Evolutionary conservation across 371 early-diverging fungal species (phyloP).

Genomic region (Choanephora cucurbitarum): DNA sequence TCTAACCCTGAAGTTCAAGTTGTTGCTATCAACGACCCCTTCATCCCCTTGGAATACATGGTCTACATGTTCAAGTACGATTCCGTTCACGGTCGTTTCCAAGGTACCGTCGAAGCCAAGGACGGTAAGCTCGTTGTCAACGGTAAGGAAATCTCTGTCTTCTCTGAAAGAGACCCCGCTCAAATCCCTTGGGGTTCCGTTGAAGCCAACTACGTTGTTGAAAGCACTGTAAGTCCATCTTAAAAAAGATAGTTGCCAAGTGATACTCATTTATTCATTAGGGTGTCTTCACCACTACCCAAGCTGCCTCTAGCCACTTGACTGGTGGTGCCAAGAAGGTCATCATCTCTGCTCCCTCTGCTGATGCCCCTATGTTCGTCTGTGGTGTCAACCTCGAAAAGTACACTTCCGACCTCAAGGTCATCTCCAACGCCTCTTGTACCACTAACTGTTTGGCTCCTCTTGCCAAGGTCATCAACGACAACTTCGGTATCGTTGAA

Average conservation of each 20-base stretch:
- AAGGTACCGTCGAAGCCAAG: slow-evolving; percentile 76
- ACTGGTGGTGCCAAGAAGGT: slow-evolving; percentile 95
- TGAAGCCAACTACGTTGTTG: slow-evolving; percentile 81
- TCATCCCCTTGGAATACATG: slow-evolving; percentile 96
- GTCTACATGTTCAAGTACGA: slow-evolving; percentile 98
- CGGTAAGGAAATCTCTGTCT: slow-evolving; percentile 80
- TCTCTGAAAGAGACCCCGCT: slow-evolving; percentile 72
- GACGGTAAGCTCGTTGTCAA: slow-evolving; percentile 86
- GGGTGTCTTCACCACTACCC: slow-evolving; percentile 93
- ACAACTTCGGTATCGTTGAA: slow-evolving; percentile 90
- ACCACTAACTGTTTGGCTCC: slow-evolving; percentile 99
- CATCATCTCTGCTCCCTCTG: slow-evolving; percentile 98
- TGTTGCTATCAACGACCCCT: slow-evolving; percentile 98
- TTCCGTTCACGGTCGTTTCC: slow-evolving; percentile 95
- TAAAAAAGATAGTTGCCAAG: too few relatives aligned
- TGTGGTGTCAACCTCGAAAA: slow-evolving; percentile 95
- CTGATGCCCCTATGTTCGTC: slow-evolving; percentile 88
- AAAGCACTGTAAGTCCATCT: slow-evolving; percentile 36
- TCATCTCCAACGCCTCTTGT: slow-evolving; percentile 99
- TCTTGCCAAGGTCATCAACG: slow-evolving; percentile 97
- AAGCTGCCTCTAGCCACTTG: slow-evolving; percentile 89
- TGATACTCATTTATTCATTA: too few relatives aligned
- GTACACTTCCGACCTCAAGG: slow-evolving; percentile 82
- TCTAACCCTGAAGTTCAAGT: slow-evolving; percentile 77
- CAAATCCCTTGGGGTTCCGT: slow-evolving; percentile 92